Evolutionary conservation across 140 eudicot genomes (phyloP).

Genomic region (Ambrosia hybrid): DNA sequence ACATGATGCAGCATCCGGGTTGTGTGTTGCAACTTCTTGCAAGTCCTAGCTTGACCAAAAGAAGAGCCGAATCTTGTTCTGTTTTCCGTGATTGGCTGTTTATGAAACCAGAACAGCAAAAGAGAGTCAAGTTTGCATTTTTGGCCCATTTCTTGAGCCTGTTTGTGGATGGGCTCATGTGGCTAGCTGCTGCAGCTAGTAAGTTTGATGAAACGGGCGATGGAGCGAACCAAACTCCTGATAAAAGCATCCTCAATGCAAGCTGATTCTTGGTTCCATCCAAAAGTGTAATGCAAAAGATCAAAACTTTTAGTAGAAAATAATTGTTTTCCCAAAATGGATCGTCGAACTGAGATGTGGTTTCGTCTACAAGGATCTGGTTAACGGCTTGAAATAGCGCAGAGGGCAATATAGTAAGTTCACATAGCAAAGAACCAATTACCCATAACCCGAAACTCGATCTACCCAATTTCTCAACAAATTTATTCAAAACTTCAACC

Average conservation of each 20-base stretch:
- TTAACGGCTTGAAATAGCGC: slow-evolving; percentile 66
- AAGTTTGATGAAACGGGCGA: slow-evolving; percentile 57
- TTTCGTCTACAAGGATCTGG: slow-evolving; percentile 47
- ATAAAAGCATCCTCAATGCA: slow-evolving; percentile 68
- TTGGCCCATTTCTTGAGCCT: slow-evolving; percentile 54
- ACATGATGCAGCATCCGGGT: slow-evolving; percentile 59
- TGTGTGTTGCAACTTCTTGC: slow-evolving; percentile 49
- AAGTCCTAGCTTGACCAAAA: slow-evolving; percentile 61
- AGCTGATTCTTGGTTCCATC: slow-evolving; percentile 44
- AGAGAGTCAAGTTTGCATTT: slow-evolving; percentile 36
- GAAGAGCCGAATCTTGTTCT: slow-evolving; percentile 67
- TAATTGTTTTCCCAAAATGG: slow-evolving; percentile 54
- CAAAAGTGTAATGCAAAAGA: slow-evolving; percentile 52
- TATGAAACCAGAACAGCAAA: slow-evolving; percentile 48
- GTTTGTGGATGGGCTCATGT: slow-evolving; percentile 38
- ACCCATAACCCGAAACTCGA: slow-evolving; percentile 74
- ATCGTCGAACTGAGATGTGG: slow-evolving; percentile 39
- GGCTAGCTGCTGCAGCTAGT: slow-evolving; percentile 66
- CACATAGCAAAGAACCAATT: slow-evolving; percentile 63
- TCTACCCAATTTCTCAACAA: slow-evolving; percentile 65
- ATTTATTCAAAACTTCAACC: slow-evolving; percentile 49
- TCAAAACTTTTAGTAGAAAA: slow-evolving; percentile 55
- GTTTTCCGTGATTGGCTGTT: slow-evolving; percentile 49
- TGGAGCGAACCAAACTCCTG: slow-evolving; percentile 79
- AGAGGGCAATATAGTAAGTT: slow-evolving; percentile 56